Evolutionary conservation across 495 filamentous ascomycete species (phyloP).

Genomic region (Evansstolkia leycettana): DNA sequence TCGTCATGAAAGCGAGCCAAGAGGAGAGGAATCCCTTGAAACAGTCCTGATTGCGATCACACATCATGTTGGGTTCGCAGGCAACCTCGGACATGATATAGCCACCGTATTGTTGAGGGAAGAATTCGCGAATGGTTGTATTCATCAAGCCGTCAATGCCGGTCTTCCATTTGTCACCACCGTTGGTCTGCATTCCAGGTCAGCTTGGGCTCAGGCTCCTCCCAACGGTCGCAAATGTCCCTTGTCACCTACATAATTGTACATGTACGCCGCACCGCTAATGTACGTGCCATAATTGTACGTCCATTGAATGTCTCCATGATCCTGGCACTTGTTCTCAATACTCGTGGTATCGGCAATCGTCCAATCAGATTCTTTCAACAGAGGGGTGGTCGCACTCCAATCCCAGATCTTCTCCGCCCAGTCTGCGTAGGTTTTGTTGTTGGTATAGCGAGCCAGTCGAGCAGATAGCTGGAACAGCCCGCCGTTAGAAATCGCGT

Average conservation of each 20-base stretch:
- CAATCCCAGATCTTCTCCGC: conserved; percentile 61
- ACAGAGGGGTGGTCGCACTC: conserved; percentile 44
- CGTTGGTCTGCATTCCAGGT: conserved; percentile 24
- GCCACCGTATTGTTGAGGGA: conserved; percentile 41
- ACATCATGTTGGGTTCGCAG: conserved; percentile 53
- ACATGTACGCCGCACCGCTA: conserved; percentile 65
- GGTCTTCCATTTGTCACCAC: conserved; percentile 39
- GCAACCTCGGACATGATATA: conserved; percentile 54
- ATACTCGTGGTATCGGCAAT: conserved; percentile 58
- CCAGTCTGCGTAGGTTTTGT: conserved; percentile 66
- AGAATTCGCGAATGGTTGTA: conserved; percentile 29
- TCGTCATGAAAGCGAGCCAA: conserved; percentile 54
- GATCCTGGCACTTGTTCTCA: conserved; percentile 41
- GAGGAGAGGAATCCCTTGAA: conserved; percentile 68
- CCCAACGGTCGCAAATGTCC: background rate
- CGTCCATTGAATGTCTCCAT: conserved; percentile 57
- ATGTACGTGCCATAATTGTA: conserved; percentile 69
- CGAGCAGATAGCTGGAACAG: conserved; percentile 77
- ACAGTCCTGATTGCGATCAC: conserved; percentile 56
- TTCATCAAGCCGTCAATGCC: conserved; percentile 44
- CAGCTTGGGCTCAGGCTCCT: conserved; percentile 1
- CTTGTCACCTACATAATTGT: conserved; percentile 43
- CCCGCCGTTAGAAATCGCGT: conserved; percentile 64
- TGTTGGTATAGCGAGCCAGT: conserved; percentile 61
- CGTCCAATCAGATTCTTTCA: conserved; percentile 32